These are phyloP conservation scores for Pterula multifida DNA, from an alignment of 1,284 basidiomycete species.

Conservation along the genomic window DNA sequence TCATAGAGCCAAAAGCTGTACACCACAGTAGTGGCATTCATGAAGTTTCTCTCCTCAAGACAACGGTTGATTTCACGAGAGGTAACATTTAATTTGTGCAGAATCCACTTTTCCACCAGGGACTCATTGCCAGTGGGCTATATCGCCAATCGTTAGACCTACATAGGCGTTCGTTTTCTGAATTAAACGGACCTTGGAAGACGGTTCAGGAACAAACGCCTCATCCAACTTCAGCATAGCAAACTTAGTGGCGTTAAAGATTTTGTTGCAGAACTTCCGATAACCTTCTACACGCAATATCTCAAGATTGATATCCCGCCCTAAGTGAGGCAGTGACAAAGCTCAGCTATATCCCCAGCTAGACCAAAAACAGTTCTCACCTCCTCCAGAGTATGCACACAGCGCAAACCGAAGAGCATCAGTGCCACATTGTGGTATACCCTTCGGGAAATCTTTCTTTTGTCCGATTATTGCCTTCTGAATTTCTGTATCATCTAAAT, in stretches of 20 bases:
- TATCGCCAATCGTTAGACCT: too few species aligned
- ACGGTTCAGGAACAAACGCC: constrained; percentile 63
- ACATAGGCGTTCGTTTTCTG: too few species aligned
- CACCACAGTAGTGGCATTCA: constrained; percentile 75
- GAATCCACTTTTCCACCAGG: constrained; percentile 91
- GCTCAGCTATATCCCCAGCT: background rate
- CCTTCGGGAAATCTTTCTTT: constrained; percentile 99
- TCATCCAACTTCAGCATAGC: constrained; percentile 91
- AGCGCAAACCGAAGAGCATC: constrained; percentile 94
- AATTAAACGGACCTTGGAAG: constrained; percentile 47
- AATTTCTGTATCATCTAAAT: constrained; percentile 92
- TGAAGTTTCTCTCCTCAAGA: constrained; percentile 82
- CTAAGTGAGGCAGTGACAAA: constrained; percentile 22
- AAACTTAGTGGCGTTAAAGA: constrained; percentile 99
- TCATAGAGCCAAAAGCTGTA: constrained; percentile 99
- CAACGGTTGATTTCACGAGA: constrained; percentile 67
- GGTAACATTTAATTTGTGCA: constrained; percentile 88
- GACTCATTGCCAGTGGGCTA: constrained; percentile 84
- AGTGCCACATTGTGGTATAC: constrained; percentile 97
- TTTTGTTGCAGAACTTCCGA: constrained; percentile 99
- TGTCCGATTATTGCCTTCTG: constrained; percentile 86
- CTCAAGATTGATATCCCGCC: constrained; percentile 92
- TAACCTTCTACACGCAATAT: constrained; percentile 97
- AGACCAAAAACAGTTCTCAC: constrained; percentile 25
- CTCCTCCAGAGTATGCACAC: constrained; percentile 88